Evolutionary conservation across 257 asterid species (phyloP), one percentile per base, ranked within the genome.

Genomic region (Solanum boliviense): DNA sequence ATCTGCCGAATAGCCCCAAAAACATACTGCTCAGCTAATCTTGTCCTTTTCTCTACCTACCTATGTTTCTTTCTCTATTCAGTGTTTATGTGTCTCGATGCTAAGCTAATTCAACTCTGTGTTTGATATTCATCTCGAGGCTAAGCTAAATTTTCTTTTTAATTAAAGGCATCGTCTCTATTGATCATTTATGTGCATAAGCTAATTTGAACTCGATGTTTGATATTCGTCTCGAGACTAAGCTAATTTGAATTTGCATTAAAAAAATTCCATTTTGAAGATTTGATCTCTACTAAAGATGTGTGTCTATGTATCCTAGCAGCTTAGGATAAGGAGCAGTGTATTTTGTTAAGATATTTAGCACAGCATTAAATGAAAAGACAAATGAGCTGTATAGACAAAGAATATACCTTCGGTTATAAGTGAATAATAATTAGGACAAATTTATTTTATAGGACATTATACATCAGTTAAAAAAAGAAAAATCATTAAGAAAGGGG

Each of bases 351-450:
- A 29, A 46, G 39, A 44, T 46, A 81, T 29, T 29, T 81, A 73
- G 21, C 18, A 29, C 41, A 18, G 1, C 29, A 46, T 46, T 81
- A 46, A 81, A 44, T 81, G 70, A 81, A 29, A 81, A 81, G 41
- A 81, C 67, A 18, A 81, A 29, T 46, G 85, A 81, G 85, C 67
- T 81, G 68, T 79, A 44, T 56, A n/a, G 25, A 79, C 38, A 44
- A 79, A 44, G 85, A 79, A 79, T 44, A 27, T 79, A 27, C 62
- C 13, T 25, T 20, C 29, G 58, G 13, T 78, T 25, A 41, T 13
- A 41, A 78, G 52, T n/a, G 35, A 41, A 41, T 78, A 7, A 71
- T 74, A 58, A 58, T 48, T n/a, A 41, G 9, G 23, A 75, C 11
- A 21, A 74, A 74, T 13, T 67, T 13, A 67, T 67, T 11, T 74